Conservation (phyloP, 345 rosid species). For the Linum usitatissimum region DNA sequence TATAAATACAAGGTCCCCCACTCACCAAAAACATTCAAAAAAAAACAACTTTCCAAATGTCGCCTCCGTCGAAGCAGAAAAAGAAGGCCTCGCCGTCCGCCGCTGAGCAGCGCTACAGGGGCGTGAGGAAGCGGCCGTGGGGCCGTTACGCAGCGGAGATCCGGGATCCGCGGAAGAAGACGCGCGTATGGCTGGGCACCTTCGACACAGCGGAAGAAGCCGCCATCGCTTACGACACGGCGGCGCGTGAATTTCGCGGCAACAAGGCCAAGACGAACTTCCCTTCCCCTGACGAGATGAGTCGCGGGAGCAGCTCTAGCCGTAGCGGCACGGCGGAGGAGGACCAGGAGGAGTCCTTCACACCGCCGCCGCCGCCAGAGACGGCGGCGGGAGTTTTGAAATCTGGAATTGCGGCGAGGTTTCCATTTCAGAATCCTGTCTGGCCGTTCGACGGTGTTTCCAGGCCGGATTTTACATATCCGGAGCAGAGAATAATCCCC, state of each 20-base stretch:
- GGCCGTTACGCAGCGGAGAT: neutral
- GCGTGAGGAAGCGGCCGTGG: neutral
- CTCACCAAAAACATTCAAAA: too few relatives aligned
- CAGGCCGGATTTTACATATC: too few relatives aligned
- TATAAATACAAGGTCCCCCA: neutral
- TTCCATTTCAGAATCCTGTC: constrained; percentile 20
- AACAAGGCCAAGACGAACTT: neutral
- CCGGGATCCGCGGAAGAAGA: neutral
- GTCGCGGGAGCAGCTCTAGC: constrained; percentile 20
- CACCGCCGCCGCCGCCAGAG: constrained; percentile 18
- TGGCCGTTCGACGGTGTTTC: too few relatives aligned
- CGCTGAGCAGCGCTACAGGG: neutral
- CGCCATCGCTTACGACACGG: neutral
- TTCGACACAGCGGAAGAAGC: neutral
- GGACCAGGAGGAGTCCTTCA: constrained; percentile 10
- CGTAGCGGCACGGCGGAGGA: constrained; percentile 30
- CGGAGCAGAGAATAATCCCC: too few relatives aligned
- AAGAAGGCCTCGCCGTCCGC: neutral
- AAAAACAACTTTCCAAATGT: too few relatives aligned
- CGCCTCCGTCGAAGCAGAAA: constrained; percentile 10
- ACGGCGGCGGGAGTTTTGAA: constrained; percentile 7
- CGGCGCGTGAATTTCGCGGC: neutral
- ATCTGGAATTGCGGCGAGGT: constrained; percentile 16
- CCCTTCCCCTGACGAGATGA: neutral
- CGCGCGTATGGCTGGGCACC: neutral